Conservation (phyloP, 1,139 yeast species). For the Kluyveromyces sp. region DNA sequence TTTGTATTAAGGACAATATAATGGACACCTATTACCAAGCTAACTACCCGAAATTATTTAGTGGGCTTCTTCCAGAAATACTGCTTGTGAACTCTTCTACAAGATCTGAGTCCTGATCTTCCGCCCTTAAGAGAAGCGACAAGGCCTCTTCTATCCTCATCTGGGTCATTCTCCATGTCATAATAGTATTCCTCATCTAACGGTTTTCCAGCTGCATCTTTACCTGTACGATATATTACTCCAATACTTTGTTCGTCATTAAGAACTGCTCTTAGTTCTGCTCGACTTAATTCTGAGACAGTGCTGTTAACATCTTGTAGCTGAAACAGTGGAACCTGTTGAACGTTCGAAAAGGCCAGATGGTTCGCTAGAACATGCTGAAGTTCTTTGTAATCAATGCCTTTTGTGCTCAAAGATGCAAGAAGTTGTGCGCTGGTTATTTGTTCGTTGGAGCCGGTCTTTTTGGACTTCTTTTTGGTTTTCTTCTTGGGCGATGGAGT, state of each 20-base stretch:
- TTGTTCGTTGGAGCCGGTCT: conserved; percentile 5
- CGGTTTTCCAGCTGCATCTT: conserved; percentile 94
- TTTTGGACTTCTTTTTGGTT: conserved; percentile 13
- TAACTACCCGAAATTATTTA: conserved; percentile 12
- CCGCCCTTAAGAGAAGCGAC: conserved; percentile 77
- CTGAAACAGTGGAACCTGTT: conserved; percentile 74
- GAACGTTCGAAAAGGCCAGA: conserved; percentile 80
- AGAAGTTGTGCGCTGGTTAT: conserved; percentile 8
- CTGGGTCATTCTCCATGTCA: conserved; percentile 73
- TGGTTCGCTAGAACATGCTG: conserved; percentile 69
- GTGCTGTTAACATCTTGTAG: conserved; percentile 54
- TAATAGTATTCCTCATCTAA: conserved; percentile 91
- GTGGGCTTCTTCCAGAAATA: conserved; percentile 76
- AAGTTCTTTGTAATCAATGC: conserved; percentile 35
- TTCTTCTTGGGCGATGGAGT: conserved; percentile 12
- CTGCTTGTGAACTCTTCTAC: conserved; percentile 92
- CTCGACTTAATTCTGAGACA: conserved; percentile 39
- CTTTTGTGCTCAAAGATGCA: conserved; percentile 10
- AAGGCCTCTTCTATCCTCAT: conserved; percentile 56
- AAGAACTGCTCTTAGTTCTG: conserved; percentile 41
- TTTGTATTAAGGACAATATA: not conserved
- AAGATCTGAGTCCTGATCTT: conserved; percentile 70
- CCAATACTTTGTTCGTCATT: conserved; percentile 53
- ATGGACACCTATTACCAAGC: not conserved
- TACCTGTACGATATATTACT: conserved; percentile 77